Evolutionary conservation across 176 grass and related monocot species (phyloP), one percentile per base, ranked within the genome.

Genomic region (Rhynchospora tenuis): DNA sequence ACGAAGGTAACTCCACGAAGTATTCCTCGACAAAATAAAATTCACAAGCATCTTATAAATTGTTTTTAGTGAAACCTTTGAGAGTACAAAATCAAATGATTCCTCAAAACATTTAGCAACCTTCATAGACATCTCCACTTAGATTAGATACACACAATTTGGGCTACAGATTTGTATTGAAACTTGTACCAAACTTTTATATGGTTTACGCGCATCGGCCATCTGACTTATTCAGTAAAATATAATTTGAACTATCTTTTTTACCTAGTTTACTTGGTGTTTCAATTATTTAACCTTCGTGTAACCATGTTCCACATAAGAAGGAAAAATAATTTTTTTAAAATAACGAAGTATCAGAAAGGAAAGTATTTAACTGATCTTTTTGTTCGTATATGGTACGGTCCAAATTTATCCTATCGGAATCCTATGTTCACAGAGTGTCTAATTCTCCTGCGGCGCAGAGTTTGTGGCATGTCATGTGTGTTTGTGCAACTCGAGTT

Each of bases 381-480:
- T 54, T 54, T 75, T 75, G 47, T 50, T 75, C 4, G 46, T 22
- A 72, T 28, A 54, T 13, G 24, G 47, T 54, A 54, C 72, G 72
- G 72, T 75, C 47, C 47, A 52, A 75, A 52, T 75, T 28, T 52
- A 54, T 52, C 72, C 72, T 47, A 75, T 28, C 23, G 47, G 72
- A 75, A 75, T 75, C 72, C 72, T 54, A 75, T 75, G 72, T 52
- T 75, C 23, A 27, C 17, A 55, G n/a, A 48, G 9, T 48, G 26
- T 71, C 45, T 75, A 13, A 47, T 75, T 75, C 72, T 75, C 15
- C 24, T 54, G 72, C 52, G 72, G 47, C 72, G 52, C 67, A 71
- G 43, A 38, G 20, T 71, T 3, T 71, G 43, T 45, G 67, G 9
- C 19, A 46, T 7, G 20, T 54, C 23, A 54, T 20, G 72, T 20